Conservation (phyloP, 805 yeast genomes). For the Lipomyces chichibuensis region DNA sequence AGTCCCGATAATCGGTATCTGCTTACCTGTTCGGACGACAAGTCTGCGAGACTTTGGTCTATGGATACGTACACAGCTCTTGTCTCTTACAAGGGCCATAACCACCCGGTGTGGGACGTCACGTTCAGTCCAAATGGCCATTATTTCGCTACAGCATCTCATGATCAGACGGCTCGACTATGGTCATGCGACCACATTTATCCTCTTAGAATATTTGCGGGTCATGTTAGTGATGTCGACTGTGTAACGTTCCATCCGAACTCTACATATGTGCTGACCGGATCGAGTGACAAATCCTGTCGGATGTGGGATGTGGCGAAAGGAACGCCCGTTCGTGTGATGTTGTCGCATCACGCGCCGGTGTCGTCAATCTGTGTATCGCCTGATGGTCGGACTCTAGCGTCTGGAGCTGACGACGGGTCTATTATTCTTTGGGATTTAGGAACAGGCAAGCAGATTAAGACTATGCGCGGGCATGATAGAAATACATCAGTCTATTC, state of each 20-base stretch:
- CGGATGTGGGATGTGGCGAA: conserved; percentile 96
- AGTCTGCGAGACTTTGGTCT: conserved; percentile 91
- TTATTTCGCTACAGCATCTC: conserved; percentile 97
- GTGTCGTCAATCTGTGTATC: conserved; percentile 83
- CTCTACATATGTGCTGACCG: conserved; percentile 91
- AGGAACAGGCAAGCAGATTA: conserved; percentile 84
- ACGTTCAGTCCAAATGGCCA: conserved; percentile 93
- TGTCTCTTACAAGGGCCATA: conserved; percentile 95
- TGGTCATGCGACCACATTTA: conserved; percentile 99
- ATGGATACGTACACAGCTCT: conserved; percentile 84
- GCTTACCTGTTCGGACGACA: conserved; percentile 85
- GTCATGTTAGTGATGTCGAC: conserved; percentile 95
- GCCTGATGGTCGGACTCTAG: conserved; percentile 96
- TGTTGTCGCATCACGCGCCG: conserved; percentile 91
- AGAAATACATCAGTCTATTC: conserved; percentile 76
- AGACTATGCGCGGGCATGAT: conserved; percentile 95
- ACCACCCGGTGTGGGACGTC: conserved; percentile 97
- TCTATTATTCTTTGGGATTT: conserved; percentile 90
- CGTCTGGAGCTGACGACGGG: conserved; percentile 84
- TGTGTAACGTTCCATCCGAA: conserved; percentile 95
- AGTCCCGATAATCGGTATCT: conserved; percentile 86
- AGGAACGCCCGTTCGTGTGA: conserved; percentile 88
- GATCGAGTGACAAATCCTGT: conserved; percentile 92
- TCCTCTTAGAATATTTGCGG: conserved; percentile 94
- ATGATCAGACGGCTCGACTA: conserved; percentile 94